Evolutionary conservation across 2,329 filamentous ascomycete species (phyloP), one percentile per base, ranked within the genome.

Genomic region (Xylariaceae sp.): DNA sequence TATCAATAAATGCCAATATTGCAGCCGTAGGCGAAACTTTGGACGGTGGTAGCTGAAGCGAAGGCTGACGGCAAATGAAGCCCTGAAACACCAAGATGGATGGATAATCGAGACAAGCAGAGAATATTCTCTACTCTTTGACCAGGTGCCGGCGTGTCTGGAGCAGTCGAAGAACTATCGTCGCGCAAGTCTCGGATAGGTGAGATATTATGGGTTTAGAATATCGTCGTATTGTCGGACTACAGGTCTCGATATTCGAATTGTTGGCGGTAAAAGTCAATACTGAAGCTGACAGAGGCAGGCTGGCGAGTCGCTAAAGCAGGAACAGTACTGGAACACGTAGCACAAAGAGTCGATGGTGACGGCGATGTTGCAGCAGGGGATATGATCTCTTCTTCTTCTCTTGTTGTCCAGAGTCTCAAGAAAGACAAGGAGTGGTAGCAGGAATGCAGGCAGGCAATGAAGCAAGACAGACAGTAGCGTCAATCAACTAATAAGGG

Each of bases 171-270:
- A 51, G 44, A 40, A 47, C 43, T 41, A 48, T 57, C 31, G 62
- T 64, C 58, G 62, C 60, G 63, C 62, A 66, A 53, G 64, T 66
- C 53, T 66, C 64, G 63, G 64, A 52, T 65, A 54, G 50, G 44
- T 55, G 52, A 57, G 45, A 47, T 61, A 65, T 64, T 66, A 66
- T 66, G 56, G 57, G 54, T 59, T 60, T 61, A 59, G 54, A 60
- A 54, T 59, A 48, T 54, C 53, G 61, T 61, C 58, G 63, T 65
- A 65, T 64, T 64, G 62, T 62, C 58, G 62, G 58, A 63, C 58
- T 41, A 44, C 50, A 56, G 57, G 51, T 63, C 60, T 60, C 55
- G 57, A 56, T 63, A 53, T 44, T 53, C 48, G 48, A 31, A 54
- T 58, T 62, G 58, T 45, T 33, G 34, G 52, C 53, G 52, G 52